These are phyloP conservation scores for Aspergillus sp. DNA, from an alignment of 2,329 filamentous ascomycete species.

Conservation along the genomic window DNA sequence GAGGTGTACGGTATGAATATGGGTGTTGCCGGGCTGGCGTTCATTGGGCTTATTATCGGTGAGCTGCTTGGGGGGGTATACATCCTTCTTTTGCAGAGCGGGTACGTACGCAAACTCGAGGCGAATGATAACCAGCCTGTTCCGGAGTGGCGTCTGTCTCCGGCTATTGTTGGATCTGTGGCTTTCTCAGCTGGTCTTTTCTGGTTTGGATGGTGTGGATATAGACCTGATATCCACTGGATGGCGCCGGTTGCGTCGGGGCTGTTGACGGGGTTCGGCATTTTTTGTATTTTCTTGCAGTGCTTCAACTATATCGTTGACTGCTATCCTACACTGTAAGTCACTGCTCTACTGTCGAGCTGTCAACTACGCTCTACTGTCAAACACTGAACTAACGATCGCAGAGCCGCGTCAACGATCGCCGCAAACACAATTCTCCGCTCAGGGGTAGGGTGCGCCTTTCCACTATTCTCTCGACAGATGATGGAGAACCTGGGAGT, in stretches of 20 bases:
- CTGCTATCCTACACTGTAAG: conserved; percentile 42
- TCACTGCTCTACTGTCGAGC: background rate
- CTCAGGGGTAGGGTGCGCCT: conserved; percentile 37
- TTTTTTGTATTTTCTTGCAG: conserved; percentile 14
- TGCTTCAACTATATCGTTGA: conserved; percentile 40
- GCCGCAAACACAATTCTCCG: conserved; percentile 44
- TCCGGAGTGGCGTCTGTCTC: conserved; percentile 37
- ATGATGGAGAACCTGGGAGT: conserved; percentile 41
- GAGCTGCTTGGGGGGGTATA: conserved; percentile 29
- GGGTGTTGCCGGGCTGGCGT: conserved; percentile 31
- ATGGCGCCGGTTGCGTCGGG: conserved; percentile 13
- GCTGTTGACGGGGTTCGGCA: conserved; percentile 8
- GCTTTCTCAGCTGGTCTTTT: conserved; percentile 38
- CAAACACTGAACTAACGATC: background rate
- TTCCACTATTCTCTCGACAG: conserved; percentile 40
- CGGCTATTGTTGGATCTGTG: conserved; percentile 32
- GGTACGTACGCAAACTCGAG: conserved; percentile 31
- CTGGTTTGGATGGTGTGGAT: conserved; percentile 41
- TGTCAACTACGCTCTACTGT: no score
- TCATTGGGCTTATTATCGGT: conserved; percentile 34
- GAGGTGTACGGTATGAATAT: conserved; percentile 31
- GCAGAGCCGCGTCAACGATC: conserved; percentile 40
- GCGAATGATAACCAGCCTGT: conserved; percentile 31
- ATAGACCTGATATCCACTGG: conserved; percentile 33
- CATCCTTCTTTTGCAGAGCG: conserved; percentile 28